Evolutionary conservation across 768 basidiomycete genomes (phyloP).

Genomic region (Auricularia heimuer): DNA sequence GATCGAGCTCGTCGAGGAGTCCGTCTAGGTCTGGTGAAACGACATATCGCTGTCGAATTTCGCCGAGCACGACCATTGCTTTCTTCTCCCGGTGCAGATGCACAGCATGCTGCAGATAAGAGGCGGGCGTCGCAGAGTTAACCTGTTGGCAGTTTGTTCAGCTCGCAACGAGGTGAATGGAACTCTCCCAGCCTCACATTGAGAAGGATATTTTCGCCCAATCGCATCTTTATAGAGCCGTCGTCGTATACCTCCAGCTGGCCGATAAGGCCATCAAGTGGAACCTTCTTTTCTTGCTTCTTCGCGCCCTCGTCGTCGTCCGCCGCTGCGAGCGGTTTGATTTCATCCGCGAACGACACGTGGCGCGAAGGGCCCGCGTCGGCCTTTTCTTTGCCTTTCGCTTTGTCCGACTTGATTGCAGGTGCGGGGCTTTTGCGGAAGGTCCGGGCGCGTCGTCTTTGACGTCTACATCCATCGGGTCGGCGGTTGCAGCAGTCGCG

Average conservation of each 20-base stretch:
- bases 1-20: conserved; percentile 56
- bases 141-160: conserved; percentile 37
- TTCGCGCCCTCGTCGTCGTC: conserved; percentile 23
- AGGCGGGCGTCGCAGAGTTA: conserved; percentile 69
- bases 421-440: neutral
- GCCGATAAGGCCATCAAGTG: conserved; percentile 71
- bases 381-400: conserved; percentile 10
- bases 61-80: conserved; percentile 64
- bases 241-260: conserved; percentile 77
- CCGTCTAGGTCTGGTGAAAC: conserved; percentile 77
- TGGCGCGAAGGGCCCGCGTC: conserved; percentile 28
- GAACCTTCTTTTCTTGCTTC: conserved; percentile 19
- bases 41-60: conserved; percentile 75
- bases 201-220: conserved; percentile 71
- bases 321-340: conserved; percentile 32
- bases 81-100: conserved; percentile 54
- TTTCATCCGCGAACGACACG: conserved; percentile 57
- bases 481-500: conserved; percentile 20
- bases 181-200: conserved; percentile 43
- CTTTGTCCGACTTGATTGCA: conserved; percentile 5
- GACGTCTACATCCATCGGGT: conserved; percentile 28
- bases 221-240: conserved; percentile 77
- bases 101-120: conserved; percentile 83
- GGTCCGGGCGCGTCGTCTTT: conserved; percentile 5
- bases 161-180: neutral